Conservation (phyloP, 1,139 yeast genomes). For the Ogataea hybrid region DNA sequence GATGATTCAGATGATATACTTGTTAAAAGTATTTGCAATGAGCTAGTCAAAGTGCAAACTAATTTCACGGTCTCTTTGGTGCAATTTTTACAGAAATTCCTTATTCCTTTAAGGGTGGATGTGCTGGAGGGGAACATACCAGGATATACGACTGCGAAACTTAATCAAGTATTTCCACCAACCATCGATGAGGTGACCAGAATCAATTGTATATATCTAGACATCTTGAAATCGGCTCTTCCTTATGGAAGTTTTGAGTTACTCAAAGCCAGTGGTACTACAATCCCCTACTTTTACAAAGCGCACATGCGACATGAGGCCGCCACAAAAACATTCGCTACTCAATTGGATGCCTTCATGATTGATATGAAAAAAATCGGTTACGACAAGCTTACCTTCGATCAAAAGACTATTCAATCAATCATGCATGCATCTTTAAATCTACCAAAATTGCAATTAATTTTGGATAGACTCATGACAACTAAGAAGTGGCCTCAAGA, state of each 20-base stretch:
- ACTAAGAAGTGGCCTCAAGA: constrained; percentile 39
- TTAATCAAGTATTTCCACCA: constrained; percentile 85
- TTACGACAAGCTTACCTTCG: constrained; percentile 35
- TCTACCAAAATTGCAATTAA: constrained; percentile 64
- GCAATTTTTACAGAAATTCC: too few species aligned
- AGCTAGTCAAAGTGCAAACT: too few species aligned
- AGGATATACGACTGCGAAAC: constrained; percentile 49
- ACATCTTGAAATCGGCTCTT: constrained; percentile 64
- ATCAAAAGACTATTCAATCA: constrained; percentile 62
- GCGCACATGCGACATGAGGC: constrained; percentile 95
- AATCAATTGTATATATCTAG: constrained; percentile 79
- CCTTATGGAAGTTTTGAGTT: constrained; percentile 73
- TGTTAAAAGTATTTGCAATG: too few species aligned
- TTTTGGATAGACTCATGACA: constrained; percentile 55
- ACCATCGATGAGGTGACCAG: constrained; percentile 92
- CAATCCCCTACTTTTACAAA: constrained; percentile 86
- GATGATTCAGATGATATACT: too few species aligned
- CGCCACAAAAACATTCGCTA: constrained; percentile 59
- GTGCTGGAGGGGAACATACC: constrained; percentile 53
- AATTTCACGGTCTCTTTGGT: too few species aligned
- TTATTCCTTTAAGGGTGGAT: too few species aligned
- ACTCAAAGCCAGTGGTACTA: constrained; percentile 71
- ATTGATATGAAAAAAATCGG: constrained; percentile 23
- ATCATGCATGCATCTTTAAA: constrained; percentile 70
- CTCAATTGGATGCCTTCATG: constrained; percentile 38